Evolutionary conservation across 2,329 filamentous ascomycete species (phyloP).

Genomic region (Calonectria naviculata): DNA sequence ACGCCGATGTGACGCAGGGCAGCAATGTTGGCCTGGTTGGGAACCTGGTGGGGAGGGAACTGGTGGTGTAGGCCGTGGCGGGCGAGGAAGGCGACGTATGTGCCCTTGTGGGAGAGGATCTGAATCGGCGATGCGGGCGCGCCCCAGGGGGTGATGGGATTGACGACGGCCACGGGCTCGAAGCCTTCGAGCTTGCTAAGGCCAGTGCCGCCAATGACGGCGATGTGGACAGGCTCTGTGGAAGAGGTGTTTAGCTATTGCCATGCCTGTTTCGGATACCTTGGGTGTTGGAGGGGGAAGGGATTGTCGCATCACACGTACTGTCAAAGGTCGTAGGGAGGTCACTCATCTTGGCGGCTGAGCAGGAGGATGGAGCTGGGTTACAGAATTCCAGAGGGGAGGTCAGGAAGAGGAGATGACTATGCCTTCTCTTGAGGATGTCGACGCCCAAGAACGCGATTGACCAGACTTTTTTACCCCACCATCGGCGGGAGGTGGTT

Average conservation of each 20-base stretch:
- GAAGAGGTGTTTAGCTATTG: constrained; percentile 27
- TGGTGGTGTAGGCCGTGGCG: constrained; percentile 92
- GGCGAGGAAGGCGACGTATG: constrained; percentile 90
- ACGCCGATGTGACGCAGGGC: constrained; percentile 93
- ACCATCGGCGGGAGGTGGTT: constrained; percentile 31
- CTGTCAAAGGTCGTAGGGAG: constrained; percentile 70
- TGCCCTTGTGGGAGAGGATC: constrained; percentile 87
- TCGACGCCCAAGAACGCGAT: neutral
- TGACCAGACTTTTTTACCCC: constrained; percentile 38
- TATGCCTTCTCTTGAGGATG: neutral
- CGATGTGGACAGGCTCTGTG: constrained; percentile 80
- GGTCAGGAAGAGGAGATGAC: neutral
- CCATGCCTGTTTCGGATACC: neutral
- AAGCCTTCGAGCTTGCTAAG: constrained; percentile 89
- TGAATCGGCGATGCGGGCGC: constrained; percentile 79
- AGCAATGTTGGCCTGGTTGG: constrained; percentile 95
- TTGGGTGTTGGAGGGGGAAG: neutral
- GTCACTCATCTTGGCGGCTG: constrained; percentile 54
- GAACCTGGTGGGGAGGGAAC: constrained; percentile 94
- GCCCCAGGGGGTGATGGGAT: constrained; percentile 89
- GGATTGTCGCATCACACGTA: constrained; percentile 47
- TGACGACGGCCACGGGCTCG: constrained; percentile 83
- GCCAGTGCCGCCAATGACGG: constrained; percentile 93
- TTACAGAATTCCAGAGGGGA: neutral
- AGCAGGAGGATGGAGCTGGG: neutral